A percentile compares a stretch with the other conserved stretches of the same genome.
Conservation (phyloP, 148 eudicot genomes). For the Cornus kousa region DNA sequence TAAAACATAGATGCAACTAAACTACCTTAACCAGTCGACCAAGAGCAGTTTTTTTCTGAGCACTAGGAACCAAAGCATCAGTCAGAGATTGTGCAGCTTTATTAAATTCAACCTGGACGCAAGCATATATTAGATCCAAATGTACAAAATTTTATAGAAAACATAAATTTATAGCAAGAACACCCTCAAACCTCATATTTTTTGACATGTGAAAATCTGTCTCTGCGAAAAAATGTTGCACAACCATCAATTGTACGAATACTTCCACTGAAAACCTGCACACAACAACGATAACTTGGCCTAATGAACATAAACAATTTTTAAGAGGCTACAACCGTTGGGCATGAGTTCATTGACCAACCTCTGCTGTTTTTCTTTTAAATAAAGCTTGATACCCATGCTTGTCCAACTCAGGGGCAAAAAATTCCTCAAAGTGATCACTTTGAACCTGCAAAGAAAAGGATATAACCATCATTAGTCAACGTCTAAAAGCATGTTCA, state of each 20-base stretch:
- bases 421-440: slow-evolving; percentile 93
- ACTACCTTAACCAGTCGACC: slow-evolving; percentile 81
- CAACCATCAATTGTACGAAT: slow-evolving; percentile 78
- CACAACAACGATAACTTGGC: background rate
- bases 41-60: slow-evolving; percentile 87
- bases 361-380: slow-evolving; percentile 93
- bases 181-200: slow-evolving; percentile 80
- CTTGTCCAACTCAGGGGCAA: slow-evolving; percentile 93
- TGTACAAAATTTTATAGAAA: slow-evolving; percentile 7
- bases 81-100: slow-evolving; percentile 99
- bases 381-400: slow-evolving; percentile 95
- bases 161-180: background rate
- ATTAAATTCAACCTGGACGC: slow-evolving; percentile 88
- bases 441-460: slow-evolving; percentile 75
- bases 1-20: background rate
- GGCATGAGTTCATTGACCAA: slow-evolving; percentile 23
- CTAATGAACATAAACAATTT: background rate
- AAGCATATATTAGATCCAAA: background rate
- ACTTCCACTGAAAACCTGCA: slow-evolving; percentile 59
- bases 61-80: slow-evolving; percentile 78
- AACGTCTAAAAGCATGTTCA: background rate
- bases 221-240: slow-evolving; percentile 99
- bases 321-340: background rate
- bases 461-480: slow-evolving; percentile 24
- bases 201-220: slow-evolving; percentile 92